Evolutionary conservation across 2,329 filamentous ascomycete genomes (phyloP), one percentile per base, ranked within the genome.

Genomic region (Lecanicillium sp.): DNA sequence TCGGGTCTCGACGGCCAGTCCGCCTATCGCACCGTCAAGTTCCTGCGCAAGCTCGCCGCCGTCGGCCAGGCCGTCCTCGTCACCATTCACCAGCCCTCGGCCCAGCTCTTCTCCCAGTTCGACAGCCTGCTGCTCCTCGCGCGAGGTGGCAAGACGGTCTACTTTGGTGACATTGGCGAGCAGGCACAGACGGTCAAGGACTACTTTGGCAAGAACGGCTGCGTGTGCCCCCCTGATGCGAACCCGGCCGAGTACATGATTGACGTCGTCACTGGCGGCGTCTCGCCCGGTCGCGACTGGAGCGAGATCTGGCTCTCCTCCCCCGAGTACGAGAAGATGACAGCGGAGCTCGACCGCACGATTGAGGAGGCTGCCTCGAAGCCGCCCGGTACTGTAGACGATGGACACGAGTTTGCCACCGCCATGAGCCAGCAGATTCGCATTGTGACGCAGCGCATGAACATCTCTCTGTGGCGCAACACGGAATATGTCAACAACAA

Each of bases 191-290:
- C 70, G 0, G 61, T 86, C 47, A 74, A 73, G 36, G 69, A 68
- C 20, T 86, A 86, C 63, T 90, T 93, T 58, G 78, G 78, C 35
- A 68, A 70, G 17, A 76, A 86, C 51, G 86, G 84, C 5, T 81
- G 79, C 0, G 72, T 76, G 1, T 86, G 84, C 52, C 74, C 77
- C 1, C 54, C 68, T 0, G 76, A 79, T 0, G 79, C 78, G 15
- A 90, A 90, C 56, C 84, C 84, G 1, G 86, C 86, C 0, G 86
- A 90, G 61, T 86, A 83, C 70, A 88, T 90, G 81, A 78, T 90
- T 44, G 73, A 78, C 42, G 72, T 76, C 15, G 72, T 75, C 12
- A 76, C 77, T 2, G 77, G 77, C 0, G 27, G 64, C 29, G 58
- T 75, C 1, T 73, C 70, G 0, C 69, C 66, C 45, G 65, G 56